Percentiles rank a stretch among this genome's conserved stretches.
phyloP scores from a whole-genome alignment of 352 stramenopile genomes.

The Phytophthora tentaculata region DNA sequence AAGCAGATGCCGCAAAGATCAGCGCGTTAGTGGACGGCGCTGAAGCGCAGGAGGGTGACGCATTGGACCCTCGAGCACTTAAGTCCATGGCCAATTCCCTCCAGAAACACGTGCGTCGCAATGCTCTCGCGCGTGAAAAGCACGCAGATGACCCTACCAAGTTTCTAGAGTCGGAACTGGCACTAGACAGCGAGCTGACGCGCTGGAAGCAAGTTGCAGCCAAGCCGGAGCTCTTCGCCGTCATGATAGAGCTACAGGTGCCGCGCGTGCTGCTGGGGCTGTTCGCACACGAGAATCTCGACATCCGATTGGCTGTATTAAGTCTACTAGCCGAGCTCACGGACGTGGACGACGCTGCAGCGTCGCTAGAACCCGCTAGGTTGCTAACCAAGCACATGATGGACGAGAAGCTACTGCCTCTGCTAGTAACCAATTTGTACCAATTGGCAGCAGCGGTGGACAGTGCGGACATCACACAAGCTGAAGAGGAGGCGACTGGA shows the following conservation, averaged over 20 bases:
- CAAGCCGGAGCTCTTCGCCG: constrained; percentile 57
- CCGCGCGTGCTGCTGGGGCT: constrained; percentile 77
- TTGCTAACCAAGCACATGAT: constrained; percentile 63
- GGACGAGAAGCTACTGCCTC: constrained; percentile 59
- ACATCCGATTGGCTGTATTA: constrained; percentile 66
- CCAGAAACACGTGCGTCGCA: constrained; percentile 77
- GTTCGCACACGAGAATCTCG: constrained; percentile 84
- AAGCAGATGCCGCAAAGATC: constrained; percentile 38
- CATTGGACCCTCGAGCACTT: constrained; percentile 72
- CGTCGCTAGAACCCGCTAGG: constrained; percentile 47
- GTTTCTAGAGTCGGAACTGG: constrained; percentile 88
- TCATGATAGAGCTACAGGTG: constrained; percentile 67
- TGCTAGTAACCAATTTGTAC: constrained; percentile 58
- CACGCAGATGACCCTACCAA: constrained; percentile 75
- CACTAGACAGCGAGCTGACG: constrained; percentile 58
- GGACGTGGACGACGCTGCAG: constrained; percentile 62
- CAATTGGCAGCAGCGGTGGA: constrained; percentile 37
- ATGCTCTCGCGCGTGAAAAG: constrained; percentile 83
- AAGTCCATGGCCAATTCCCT: constrained; percentile 75
- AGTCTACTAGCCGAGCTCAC: constrained; percentile 76
- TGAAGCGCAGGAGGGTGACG: constrained; percentile 50
- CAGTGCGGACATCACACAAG: constrained; percentile 21
- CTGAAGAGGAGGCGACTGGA: constrained; percentile 72
- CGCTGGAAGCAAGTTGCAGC: constrained; percentile 68
- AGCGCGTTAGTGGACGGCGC: constrained; percentile 52